Conservation (phyloP, 345 rosid species). For the Rhizophora apiculata region DNA sequence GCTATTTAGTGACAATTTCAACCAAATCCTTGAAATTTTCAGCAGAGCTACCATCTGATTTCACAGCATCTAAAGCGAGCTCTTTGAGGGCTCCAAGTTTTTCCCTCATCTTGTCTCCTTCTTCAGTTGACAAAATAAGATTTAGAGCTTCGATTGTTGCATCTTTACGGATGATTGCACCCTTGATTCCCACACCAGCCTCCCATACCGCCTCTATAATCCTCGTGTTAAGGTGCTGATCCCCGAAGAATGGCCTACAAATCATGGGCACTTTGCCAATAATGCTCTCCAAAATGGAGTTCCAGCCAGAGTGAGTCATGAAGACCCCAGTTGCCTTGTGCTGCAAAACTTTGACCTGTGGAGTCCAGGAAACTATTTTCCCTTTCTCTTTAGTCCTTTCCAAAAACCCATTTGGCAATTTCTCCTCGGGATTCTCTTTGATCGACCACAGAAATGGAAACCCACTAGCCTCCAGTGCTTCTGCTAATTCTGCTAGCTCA, state of each 20-base stretch:
- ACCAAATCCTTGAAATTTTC: constrained; percentile 35
- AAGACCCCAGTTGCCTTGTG: constrained; percentile 55
- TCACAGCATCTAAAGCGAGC: constrained; percentile 34
- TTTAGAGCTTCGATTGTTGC: constrained; percentile 28
- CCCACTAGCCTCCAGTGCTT: constrained; percentile 45
- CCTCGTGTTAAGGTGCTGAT: constrained; percentile 55
- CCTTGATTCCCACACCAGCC: constrained; percentile 50
- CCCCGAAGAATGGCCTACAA: constrained; percentile 59
- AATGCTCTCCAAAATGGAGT: constrained; percentile 61
- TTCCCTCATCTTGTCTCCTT: constrained; percentile 41
- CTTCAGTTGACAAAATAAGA: constrained; percentile 23
- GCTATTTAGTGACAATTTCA: constrained; percentile 19
- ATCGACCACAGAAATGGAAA: constrained; percentile 69
- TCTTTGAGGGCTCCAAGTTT: constrained; percentile 20
- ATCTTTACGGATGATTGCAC: constrained; percentile 36
- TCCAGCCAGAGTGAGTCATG: constrained; percentile 67
- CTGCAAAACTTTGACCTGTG: constrained; percentile 43
- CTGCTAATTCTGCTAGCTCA: constrained; percentile 45
- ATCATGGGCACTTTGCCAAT: constrained; percentile 74
- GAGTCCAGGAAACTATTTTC: constrained; percentile 58
- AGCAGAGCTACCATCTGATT: constrained; percentile 36
- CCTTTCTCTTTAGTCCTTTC: constrained; percentile 39
- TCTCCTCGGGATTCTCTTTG: constrained; percentile 14
- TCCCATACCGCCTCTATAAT: constrained; percentile 48
- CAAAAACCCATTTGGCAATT: constrained; percentile 39